Evolutionary conservation across 2,329 filamentous ascomycete species (phyloP), one percentile per base, ranked within the genome.

Genomic region (Ophiostoma ips): DNA sequence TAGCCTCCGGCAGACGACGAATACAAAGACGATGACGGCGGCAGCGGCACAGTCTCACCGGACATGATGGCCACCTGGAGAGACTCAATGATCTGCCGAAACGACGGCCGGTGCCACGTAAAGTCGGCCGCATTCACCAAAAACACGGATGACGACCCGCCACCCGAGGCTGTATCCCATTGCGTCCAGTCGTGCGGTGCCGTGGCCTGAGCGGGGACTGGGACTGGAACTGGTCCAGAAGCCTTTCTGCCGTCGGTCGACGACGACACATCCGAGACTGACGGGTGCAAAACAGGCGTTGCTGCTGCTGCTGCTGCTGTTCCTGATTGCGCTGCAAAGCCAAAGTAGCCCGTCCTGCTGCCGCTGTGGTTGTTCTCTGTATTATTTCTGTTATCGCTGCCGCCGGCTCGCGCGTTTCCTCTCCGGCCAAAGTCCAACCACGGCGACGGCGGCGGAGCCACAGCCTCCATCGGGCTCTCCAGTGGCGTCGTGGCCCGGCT

Each of bases 41-140:
- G 5, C 24, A 8, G 8, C 38, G 48, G 28, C 5, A 48, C 45
- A 1, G 48, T 45, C 9, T 61, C 57, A 43, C 59, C 63, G 19
- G 62, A 62, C 64, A 72, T 70, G 56, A 72, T 61, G 9, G 55
- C 58, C 5, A 64, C 63, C 40, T 67, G 65, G n/a, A 74, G 58
- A 0, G 65, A 57, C 52, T 72, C 70, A 15, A 67, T 62, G 60
- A 73, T 66, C 55, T 70, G 67, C 37, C 67, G 59, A 34, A 71
- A 48, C 8, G 63, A 68, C 7, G 69, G 69, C n/a, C 64, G 67
- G 46, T 68, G 63, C 61, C 65, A 66, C 3, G 59, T 53, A 18
- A 56, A 46, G 15, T 64, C 59, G 6, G 37, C 24, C 11, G 52
- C 35, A 12, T 50, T 53, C 16, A 41, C 16, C 4, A 37, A 16